These are phyloP conservation scores for Remersonia thermophila DNA, from an alignment of 2,329 filamentous ascomycete genomes.

Conservation along the genomic window DNA sequence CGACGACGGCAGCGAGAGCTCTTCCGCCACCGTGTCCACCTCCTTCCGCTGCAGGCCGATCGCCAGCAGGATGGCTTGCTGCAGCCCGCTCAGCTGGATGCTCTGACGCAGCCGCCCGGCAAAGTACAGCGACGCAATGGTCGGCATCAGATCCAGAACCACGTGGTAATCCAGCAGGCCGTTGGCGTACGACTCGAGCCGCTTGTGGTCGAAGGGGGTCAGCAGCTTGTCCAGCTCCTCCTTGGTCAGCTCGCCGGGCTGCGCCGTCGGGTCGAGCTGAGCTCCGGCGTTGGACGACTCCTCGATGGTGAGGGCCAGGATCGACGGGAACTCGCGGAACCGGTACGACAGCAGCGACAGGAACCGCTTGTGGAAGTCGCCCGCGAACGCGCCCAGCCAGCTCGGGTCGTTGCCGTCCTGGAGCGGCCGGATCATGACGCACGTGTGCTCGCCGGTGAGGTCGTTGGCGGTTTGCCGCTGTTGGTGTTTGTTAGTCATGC, in stretches of 20 bases:
- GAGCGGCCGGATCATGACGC: constrained; percentile 86
- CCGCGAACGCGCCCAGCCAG: constrained; percentile 84
- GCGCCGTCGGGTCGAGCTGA: constrained; percentile 35
- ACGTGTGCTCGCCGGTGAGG: constrained; percentile 92
- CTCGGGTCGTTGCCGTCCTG: constrained; percentile 53
- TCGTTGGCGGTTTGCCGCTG: constrained; percentile 82
- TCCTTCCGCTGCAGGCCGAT: constrained; percentile 85
- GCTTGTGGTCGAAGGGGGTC: constrained; percentile 88
- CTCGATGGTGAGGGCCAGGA: constrained; percentile 74
- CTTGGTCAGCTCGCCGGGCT: constrained; percentile 52
- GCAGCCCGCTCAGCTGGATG: constrained; percentile 66
- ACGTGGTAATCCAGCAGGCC: constrained; percentile 98
- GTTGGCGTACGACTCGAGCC: constrained; percentile 88
- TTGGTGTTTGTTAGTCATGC: background rate
- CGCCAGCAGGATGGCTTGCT: constrained; percentile 78
- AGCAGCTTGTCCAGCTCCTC: constrained; percentile 63
- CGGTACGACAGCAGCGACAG: constrained; percentile 81
- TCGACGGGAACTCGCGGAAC: constrained; percentile 69
- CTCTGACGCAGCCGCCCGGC: constrained; percentile 55
- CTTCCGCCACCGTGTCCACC: constrained; percentile 66
- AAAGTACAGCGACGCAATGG: constrained; percentile 75
- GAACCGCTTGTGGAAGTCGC: constrained; percentile 93
- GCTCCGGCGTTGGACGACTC: constrained; percentile 69
- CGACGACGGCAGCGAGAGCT: constrained; percentile 58
- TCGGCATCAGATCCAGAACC: constrained; percentile 82